Base-by-base conservation (phyloP, 2,329 filamentous ascomycete genomes). In the Ceratocystis harringtonii region DNA sequence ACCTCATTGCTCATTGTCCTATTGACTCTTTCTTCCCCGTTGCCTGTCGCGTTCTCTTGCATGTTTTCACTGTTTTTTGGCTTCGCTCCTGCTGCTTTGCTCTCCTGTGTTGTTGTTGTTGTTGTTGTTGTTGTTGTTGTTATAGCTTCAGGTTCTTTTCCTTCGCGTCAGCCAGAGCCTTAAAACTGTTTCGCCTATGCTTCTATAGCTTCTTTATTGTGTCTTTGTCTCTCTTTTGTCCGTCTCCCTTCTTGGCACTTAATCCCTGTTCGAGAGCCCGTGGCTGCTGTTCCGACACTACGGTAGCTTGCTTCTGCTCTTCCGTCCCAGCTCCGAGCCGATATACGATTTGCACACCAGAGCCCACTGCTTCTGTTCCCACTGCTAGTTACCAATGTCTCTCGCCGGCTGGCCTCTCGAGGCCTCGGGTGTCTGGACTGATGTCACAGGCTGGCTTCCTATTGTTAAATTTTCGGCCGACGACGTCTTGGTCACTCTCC, bases 401-500 rank as follows among this genome's bases (percentile, higher is more conserved):
- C 25, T 48, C 6, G n/a, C 58, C 64, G 44, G 48, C 43, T 44
- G 3, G 28, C 58, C 58, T 15, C n/a, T 52, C 2, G 22, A 52
- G 43, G 65, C n/a, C 22, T 36, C 50, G 4, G 50, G 41, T 15
- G 22, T 41, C 48, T 52, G 45, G 36, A n/a, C 50, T 43, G 45
- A 43, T 36, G 52, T 63, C 28, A 30, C 15, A 22, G 32, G 43
- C 30, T 15, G 25, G 28, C 48, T 63, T n/a, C 65, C 63, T n/a
- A 22, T 58, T 8, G 1, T 36, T 44, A 55, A 63, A 25, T 19
- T 60, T 30, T 61, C 63, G 52, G 19, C 45, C 61, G n/a, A 45
- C 19, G 30, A 65, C 15, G 44, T 45, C 28, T 43, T 68, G 12
- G 50, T 65, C 17, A 57, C 32, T 22, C n/a, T 66, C 15, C 81